A percentile compares a stretch with the other conserved stretches of the same genome.
phyloP scores from a whole-genome alignment of 192 early-diverging fungal genomes.

The Coemansia sp. region DNA sequence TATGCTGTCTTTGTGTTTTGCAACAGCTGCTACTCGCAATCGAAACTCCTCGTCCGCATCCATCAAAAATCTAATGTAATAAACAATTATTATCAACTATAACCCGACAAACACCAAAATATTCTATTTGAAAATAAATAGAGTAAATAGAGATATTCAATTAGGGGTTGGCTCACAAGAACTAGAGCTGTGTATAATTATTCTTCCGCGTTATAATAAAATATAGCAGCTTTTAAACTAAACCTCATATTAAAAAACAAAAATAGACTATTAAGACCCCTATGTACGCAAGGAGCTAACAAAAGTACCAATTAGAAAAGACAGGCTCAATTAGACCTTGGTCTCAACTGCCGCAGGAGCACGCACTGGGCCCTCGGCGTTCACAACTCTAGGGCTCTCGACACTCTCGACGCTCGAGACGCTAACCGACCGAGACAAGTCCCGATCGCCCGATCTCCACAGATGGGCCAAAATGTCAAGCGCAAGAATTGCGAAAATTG shows the following conservation, averaged over 20 bases:
- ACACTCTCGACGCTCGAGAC: conserved; percentile 40
- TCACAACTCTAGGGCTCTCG: conserved; percentile 20
- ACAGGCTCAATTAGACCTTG: conserved; percentile 37
- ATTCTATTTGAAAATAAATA: too few species aligned
- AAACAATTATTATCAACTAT: too few species aligned
- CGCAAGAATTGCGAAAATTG: conserved; percentile 48
- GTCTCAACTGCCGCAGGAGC: conserved; percentile 33
- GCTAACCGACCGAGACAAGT: conserved; percentile 26
- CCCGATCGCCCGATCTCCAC: conserved; percentile 22
- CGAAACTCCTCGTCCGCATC: conserved; percentile 11
- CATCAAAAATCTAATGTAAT: background rate
- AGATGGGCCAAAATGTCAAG: conserved; percentile 39
- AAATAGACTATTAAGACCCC: too few species aligned
- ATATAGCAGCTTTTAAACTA: background rate
- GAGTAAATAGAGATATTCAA: too few species aligned
- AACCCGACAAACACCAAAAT: too few species aligned
- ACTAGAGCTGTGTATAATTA: background rate
- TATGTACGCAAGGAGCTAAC: too few species aligned
- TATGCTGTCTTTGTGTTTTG: conserved; percentile 27
- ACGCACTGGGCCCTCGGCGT: conserved; percentile 17
- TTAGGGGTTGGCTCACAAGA: too few species aligned
- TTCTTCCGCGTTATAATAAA: background rate
- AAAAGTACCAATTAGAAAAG: background rate
- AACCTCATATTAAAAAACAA: background rate
- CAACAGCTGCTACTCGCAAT: conserved; percentile 1